Evolutionary conservation across 495 filamentous ascomycete species (phyloP), one percentile per base, ranked within the genome.

Genomic region (Annulohypoxylon moriforme): DNA sequence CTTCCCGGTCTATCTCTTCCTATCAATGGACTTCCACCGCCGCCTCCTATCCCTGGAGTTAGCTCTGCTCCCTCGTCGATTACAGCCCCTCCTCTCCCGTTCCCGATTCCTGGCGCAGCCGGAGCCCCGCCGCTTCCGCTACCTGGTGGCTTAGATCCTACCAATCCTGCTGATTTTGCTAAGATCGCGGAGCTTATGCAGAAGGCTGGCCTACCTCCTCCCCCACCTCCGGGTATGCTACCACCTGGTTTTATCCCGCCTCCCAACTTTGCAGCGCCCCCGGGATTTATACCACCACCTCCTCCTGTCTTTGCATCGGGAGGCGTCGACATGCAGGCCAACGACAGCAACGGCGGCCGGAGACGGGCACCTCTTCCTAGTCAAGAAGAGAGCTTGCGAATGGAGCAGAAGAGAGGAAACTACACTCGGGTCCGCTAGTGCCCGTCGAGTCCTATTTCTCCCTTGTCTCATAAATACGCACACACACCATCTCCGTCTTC

Each of bases 321-420:
- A 52, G 70, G 34, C 33, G 73, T 18, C 57, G 80, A 75, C 14
- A 65, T 42, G 68, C 75, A 62, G 66, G 76, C 27, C 53, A 75
- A 66, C 1, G 72, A 46, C 29, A 69, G 57, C 31, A 70, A 64
- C 36, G 60, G 64, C 7, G 64, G 59, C 24, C 81, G 88, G 50
- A 84, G 85, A 77, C 79, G 91, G 60, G 90, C 84, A 5, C 92
- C 92, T 33, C 78, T 94, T 58, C 92, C 92, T 8, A 94, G 93
- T 76, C 93, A 95, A 78, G 88, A 93, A 75, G 93, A 95, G 74
- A 94, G 91, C 75, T 76, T 94, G 76, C 85, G 88, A 69, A 88
- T 91, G 83, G 91, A 94, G 78, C 91, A 93, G 83, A 85, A 84
- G 73, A 85, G 82, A 65, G 90, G 90, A 14, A 85, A 89, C 68